Conservation (phyloP, 768 basidiomycete species). For the Aureoboletus auriporus region DNA sequence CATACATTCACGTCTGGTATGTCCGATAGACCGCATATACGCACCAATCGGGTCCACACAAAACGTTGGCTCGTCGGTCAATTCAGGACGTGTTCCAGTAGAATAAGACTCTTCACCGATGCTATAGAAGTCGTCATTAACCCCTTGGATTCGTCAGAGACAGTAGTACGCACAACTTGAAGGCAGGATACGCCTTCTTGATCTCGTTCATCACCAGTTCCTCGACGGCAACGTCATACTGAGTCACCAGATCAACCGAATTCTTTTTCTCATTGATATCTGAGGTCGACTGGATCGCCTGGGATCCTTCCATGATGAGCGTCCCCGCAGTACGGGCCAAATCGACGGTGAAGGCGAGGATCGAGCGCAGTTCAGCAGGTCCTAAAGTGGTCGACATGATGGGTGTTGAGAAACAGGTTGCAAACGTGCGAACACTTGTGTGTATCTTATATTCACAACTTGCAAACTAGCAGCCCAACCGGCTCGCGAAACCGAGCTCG, state of each 20-base stretch:
- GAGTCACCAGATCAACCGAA: slow-evolving; percentile 90
- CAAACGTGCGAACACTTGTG: background rate
- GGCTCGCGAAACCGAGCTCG: too few relatives aligned
- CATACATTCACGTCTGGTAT: background rate
- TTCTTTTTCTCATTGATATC: slow-evolving; percentile 85
- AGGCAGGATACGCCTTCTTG: slow-evolving; percentile 60
- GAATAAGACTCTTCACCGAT: slow-evolving; percentile 95
- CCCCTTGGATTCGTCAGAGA: background rate
- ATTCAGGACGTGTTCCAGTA: slow-evolving; percentile 58
- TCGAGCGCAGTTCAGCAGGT: slow-evolving; percentile 46
- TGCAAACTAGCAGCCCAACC: too few relatives aligned
- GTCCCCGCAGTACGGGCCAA: slow-evolving; percentile 74
- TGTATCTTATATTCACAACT: too few relatives aligned
- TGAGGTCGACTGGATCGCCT: slow-evolving; percentile 60
- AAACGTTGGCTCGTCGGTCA: slow-evolving; percentile 90
- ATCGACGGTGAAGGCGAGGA: slow-evolving; percentile 65
- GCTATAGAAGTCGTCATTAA: slow-evolving; percentile 35
- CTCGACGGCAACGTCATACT: slow-evolving; percentile 91
- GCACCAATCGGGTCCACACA: slow-evolving; percentile 93
- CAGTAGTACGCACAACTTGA: slow-evolving; percentile 68
- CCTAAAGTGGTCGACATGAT: slow-evolving; percentile 33
- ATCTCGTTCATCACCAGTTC: slow-evolving; percentile 74
- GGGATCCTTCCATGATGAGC: slow-evolving; percentile 73
- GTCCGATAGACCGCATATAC: slow-evolving; percentile 10
- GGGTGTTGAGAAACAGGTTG: background rate